Conservation (phyloP, 1,284 basidiomycete species). For the Rhodotorula sp. region DNA sequence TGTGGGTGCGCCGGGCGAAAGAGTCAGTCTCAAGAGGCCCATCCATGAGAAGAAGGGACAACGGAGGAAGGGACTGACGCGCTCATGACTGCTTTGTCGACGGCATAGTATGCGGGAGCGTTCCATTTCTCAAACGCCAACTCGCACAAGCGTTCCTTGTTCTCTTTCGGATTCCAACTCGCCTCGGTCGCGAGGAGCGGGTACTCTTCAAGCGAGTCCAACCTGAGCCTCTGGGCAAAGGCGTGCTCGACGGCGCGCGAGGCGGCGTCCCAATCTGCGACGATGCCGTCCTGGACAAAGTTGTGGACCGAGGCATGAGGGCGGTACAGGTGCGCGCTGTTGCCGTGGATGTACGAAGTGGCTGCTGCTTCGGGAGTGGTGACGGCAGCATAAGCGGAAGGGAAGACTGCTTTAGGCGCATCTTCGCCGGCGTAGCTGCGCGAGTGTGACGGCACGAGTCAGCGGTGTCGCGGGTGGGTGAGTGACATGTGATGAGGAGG, state of each 20-base stretch:
- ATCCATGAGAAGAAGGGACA: too few relatives aligned
- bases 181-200: slow-evolving; percentile 93
- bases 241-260: slow-evolving; percentile 40
- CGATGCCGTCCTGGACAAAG: slow-evolving; percentile 77
- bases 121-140: slow-evolving; percentile 96
- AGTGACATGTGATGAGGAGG: neutral
- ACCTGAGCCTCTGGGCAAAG: slow-evolving; percentile 40
- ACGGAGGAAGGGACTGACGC: too few relatives aligned
- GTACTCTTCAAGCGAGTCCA: slow-evolving; percentile 63
- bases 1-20: slow-evolving; percentile 45
- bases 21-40: too few relatives aligned
- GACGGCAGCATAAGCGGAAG: slow-evolving; percentile 81
- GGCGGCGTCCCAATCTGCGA: slow-evolving; percentile 43
- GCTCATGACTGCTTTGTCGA: slow-evolving; percentile 92
- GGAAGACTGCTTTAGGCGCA: slow-evolving; percentile 85
- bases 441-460: neutral
- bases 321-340: slow-evolving; percentile 67
- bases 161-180: slow-evolving; percentile 87
- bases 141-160: slow-evolving; percentile 89
- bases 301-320: slow-evolving; percentile 80
- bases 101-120: slow-evolving; percentile 94
- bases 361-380: slow-evolving; percentile 45
- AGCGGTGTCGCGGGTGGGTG: neutral
- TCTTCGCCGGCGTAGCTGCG: slow-evolving; percentile 86
- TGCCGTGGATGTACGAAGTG: slow-evolving; percentile 43